phyloP scores from a whole-genome alignment of 768 basidiomycete species.

The Chalciporus pseudorubinellus region DNA sequence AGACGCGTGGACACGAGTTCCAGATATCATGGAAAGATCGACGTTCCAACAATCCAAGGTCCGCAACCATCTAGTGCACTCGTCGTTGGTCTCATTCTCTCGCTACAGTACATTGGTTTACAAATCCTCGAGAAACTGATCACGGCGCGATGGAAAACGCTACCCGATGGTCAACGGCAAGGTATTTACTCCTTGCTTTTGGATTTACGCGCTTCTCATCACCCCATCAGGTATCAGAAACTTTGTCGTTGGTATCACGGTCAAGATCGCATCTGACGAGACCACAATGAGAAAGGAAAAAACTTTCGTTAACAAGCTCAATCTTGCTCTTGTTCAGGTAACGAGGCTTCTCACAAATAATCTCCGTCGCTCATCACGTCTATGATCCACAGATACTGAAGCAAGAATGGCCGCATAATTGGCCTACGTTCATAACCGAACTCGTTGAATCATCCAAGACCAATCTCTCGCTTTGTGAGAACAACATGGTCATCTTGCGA shows the following conservation, averaged over 20 bases:
- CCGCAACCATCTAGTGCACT: not conserved
- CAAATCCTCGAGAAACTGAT: conserved; percentile 97
- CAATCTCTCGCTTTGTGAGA: conserved; percentile 95
- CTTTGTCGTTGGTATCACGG: conserved; percentile 90
- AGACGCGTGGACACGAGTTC: conserved; percentile 96
- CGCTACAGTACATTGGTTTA: conserved; percentile 83
- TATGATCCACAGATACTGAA: conserved; percentile 75
- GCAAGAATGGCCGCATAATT: conserved; percentile 99
- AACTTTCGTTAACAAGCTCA: conserved; percentile 93
- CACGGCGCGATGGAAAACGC: conserved; percentile 90
- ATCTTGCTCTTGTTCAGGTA: conserved; percentile 93
- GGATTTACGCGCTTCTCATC: conserved; percentile 9
- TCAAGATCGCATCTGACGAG: conserved; percentile 93
- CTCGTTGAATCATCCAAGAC: conserved; percentile 97
- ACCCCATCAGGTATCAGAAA: conserved; percentile 78
- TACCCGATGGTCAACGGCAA: conserved; percentile 91
- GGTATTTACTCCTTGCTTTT: conserved; percentile 42
- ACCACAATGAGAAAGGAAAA: conserved; percentile 85
- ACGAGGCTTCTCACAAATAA: conserved; percentile 16
- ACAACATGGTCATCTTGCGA: conserved; percentile 99
- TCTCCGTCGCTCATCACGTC: conserved; percentile 3
- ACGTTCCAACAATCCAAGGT: conserved; percentile 87
- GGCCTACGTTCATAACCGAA: conserved; percentile 97
- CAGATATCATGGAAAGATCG: conserved; percentile 85
- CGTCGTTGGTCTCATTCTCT: conserved; percentile 13